Evolutionary conservation across 2,329 filamentous ascomycete species (phyloP).

Genomic region (Monosporascus sp.): DNA sequence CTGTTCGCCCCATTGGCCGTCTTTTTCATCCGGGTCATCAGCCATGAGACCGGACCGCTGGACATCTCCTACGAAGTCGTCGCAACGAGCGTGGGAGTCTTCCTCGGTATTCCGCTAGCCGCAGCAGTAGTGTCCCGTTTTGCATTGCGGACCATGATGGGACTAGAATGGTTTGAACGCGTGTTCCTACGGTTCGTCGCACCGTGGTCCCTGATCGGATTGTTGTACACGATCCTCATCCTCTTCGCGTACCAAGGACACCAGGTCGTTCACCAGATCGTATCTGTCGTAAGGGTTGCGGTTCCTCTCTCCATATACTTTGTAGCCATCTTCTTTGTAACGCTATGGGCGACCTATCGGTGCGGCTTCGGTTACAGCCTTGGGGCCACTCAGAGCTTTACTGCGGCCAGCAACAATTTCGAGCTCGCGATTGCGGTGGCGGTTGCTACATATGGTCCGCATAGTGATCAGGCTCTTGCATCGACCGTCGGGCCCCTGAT

Average conservation of each 20-base stretch:
- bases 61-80: conserved; percentile 58
- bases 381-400: conserved; percentile 75
- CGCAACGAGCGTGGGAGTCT: conserved; percentile 76
- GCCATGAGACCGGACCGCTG: conserved; percentile 32
- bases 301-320: conserved; percentile 83
- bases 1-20: conserved; percentile 66
- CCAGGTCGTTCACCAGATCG: conserved; percentile 75
- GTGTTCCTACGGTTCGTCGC: conserved; percentile 65
- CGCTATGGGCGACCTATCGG: conserved; percentile 55
- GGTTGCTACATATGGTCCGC: conserved; percentile 70
- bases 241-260: conserved; percentile 78
- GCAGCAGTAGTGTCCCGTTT: conserved; percentile 75
- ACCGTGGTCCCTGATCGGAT: conserved; percentile 73
- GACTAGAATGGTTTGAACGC: conserved; percentile 58
- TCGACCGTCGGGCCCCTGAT: conserved; percentile 80
- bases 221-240: conserved; percentile 82
- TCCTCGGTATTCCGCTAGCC: conserved; percentile 76
- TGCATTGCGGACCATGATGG: conserved; percentile 47
- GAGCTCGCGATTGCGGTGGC: conserved; percentile 87
- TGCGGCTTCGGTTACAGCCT: conserved; percentile 71
- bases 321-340: conserved; percentile 64
- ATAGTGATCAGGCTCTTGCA: conserved; percentile 76
- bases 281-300: conserved; percentile 73
- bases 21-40: conserved; percentile 66
- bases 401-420: conserved; percentile 88